These are phyloP conservation scores for Fallopia convolvulus DNA, from an alignment of 148 eudicot genomes.

Conservation along the genomic window DNA sequence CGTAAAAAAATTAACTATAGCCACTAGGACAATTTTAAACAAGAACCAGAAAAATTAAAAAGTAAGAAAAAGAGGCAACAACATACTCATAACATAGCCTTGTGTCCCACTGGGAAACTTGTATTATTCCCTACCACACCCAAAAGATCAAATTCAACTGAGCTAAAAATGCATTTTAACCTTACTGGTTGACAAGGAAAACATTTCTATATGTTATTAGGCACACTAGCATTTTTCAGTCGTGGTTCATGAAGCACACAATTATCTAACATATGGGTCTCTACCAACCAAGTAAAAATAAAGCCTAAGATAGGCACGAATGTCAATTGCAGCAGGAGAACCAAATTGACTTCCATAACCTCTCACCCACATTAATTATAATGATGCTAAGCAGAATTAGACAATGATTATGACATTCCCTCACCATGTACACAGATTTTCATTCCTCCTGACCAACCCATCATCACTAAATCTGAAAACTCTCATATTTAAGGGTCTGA, in stretches of 20 bases:
- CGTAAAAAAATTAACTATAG: no score
- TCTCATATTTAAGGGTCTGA: conserved; percentile 10
- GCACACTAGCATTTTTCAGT: not conserved
- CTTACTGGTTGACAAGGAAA: not conserved
- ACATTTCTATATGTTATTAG: not conserved
- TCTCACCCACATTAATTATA: conserved; percentile 14
- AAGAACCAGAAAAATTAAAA: no score
- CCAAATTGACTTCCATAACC: conserved; percentile 13
- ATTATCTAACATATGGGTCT: not conserved
- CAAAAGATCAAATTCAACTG: not conserved
- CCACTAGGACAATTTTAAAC: no score
- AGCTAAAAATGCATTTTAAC: not conserved
- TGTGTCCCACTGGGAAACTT: no score
- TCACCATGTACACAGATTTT: not conserved
- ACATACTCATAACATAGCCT: no score
- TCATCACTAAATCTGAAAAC: not conserved
- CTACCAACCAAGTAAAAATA: not conserved
- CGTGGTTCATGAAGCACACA: conserved; percentile 5
- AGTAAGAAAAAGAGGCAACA: no score
- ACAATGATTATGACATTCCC: conserved; percentile 15
- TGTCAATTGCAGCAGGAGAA: conserved; percentile 2
- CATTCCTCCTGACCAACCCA: conserved; percentile 3
- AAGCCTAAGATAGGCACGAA: not conserved
- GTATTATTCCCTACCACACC: not conserved
- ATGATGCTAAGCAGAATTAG: conserved; percentile 16